Percentiles rank a stretch among this genome's conserved stretches.
Evolutionary conservation across 2,329 filamentous ascomycete genomes (phyloP).

Genomic region (Aspergillus unguis): DNA sequence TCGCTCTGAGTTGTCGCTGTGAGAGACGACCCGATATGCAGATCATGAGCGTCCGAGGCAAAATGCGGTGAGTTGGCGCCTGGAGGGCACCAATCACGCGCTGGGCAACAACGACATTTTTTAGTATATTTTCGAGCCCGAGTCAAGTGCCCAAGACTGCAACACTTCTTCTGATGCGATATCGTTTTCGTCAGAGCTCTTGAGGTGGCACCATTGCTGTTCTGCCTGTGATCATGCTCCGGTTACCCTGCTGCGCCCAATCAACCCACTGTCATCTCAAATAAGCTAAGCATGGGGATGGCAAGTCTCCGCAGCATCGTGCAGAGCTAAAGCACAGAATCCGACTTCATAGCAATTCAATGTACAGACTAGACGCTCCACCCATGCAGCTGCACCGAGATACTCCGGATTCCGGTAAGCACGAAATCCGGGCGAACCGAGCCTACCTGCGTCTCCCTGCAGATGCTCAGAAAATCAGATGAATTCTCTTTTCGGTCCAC

Average conservation of each 20-base stretch:
- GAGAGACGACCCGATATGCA: not conserved
- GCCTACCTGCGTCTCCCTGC: too few relatives aligned
- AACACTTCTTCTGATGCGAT: not conserved
- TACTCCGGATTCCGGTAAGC: not conserved
- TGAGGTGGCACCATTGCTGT: conserved; percentile 1
- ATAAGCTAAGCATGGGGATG: not conserved
- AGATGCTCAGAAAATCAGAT: not conserved
- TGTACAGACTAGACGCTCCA: not conserved
- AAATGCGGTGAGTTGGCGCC: conserved; percentile 18
- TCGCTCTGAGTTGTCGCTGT: conserved; percentile 2
- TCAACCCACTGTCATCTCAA: not conserved
- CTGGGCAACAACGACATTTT: not conserved
- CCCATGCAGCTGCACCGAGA: not conserved
- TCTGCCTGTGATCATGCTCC: conserved; percentile 1
- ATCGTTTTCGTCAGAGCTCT: not conserved
- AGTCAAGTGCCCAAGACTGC: not conserved
- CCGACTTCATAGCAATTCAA: not conserved
- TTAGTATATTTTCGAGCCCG: conserved; percentile 7
- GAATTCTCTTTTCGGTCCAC: not conserved
- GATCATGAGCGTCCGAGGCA: conserved; percentile 6
- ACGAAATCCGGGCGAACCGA: not conserved
- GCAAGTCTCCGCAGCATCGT: conserved; percentile 2
- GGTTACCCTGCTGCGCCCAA: not conserved
- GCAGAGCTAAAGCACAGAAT: conserved; percentile 10
- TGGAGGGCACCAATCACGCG: conserved; percentile 15